Evolutionary conservation across 805 yeast genomes (phyloP).

Genomic region (Starmerella scarabaei): DNA sequence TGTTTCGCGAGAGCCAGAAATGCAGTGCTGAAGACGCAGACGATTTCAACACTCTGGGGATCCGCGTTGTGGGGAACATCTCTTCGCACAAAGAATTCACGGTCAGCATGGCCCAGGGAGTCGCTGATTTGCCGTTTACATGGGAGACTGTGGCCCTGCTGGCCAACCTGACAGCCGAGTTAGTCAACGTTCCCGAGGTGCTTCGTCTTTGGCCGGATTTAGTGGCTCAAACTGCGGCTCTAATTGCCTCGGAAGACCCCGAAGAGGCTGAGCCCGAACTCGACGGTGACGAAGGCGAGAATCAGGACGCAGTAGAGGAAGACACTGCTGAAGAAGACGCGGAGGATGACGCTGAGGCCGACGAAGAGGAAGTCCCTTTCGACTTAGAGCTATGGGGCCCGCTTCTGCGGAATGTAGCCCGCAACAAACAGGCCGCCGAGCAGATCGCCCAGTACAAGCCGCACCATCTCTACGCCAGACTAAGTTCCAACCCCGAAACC

Average conservation of each 20-base stretch:
- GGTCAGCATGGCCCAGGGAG: neutral
- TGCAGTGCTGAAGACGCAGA: slow-evolving; percentile 3
- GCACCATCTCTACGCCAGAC: slow-evolving; percentile 2
- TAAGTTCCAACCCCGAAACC: neutral
- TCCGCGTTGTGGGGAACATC: slow-evolving; percentile 11
- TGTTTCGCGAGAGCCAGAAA: slow-evolving; percentile 6
- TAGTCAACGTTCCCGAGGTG: slow-evolving; percentile 2
- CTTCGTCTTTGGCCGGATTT: slow-evolving; percentile 13
- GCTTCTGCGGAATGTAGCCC: slow-evolving; percentile 13
- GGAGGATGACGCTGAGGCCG: slow-evolving; percentile 2
- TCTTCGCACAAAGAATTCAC: slow-evolving; percentile 6
- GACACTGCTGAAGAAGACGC: neutral
- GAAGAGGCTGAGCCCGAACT: slow-evolving; percentile 2
- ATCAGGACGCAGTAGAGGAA: neutral
- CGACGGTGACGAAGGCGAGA: neutral
- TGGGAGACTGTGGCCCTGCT: slow-evolving; percentile 16
- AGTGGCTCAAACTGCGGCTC: slow-evolving; percentile 6
- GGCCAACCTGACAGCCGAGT: slow-evolving; percentile 11
- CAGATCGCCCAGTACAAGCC: slow-evolving; percentile 5
- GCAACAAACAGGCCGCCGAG: slow-evolving; percentile 6
- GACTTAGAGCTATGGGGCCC: slow-evolving; percentile 11
- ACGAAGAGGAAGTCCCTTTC: slow-evolving; percentile 8
- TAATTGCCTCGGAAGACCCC: slow-evolving; percentile 9
- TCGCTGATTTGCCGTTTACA: slow-evolving; percentile 7
- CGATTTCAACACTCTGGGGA: slow-evolving; percentile 5